phyloP scores from a whole-genome alignment of 2,329 filamentous ascomycete species.

The Microcera coccophila region DNA sequence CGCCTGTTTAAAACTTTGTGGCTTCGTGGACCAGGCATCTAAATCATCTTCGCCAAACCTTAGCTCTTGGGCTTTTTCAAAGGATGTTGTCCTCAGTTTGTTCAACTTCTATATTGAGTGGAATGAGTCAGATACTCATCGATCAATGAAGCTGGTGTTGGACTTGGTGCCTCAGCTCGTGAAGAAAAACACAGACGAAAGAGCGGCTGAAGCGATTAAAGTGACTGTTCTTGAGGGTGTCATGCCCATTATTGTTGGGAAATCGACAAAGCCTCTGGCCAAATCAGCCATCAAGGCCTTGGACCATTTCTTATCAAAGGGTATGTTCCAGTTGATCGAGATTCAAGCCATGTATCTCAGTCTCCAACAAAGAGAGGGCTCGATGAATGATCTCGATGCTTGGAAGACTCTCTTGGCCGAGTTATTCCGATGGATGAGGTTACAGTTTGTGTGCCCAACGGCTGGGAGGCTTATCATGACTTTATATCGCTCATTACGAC shows the following conservation, averaged over 20 bases:
- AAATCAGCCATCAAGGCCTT: conserved; percentile 68
- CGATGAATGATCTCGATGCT: conserved; percentile 20
- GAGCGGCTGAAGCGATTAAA: conserved; percentile 39
- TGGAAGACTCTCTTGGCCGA: conserved; percentile 52
- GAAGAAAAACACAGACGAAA: conserved; percentile 44
- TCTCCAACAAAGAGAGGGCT: conserved; percentile 29
- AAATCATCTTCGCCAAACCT: conserved; percentile 45
- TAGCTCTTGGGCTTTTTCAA: conserved; percentile 49
- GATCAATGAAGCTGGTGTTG: conserved; percentile 60
- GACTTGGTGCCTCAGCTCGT: conserved; percentile 54
- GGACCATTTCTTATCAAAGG: conserved; percentile 62
- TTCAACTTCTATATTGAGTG: conserved; percentile 64
- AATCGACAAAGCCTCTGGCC: conserved; percentile 59
- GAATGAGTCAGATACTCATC: conserved; percentile 62
- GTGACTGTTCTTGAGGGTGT: conserved; percentile 47
- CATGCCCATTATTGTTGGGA: conserved; percentile 56
- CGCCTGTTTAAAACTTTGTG: conserved; percentile 55
- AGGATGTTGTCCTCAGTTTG: conserved; percentile 44
- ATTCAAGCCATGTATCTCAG: conserved; percentile 42
- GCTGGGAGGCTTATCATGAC: conserved; percentile 60
- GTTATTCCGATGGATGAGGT: conserved; percentile 52
- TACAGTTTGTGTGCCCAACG: conserved; percentile 55
- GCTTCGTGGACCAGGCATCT: conserved; percentile 58
- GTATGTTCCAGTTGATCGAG: conserved; percentile 48
- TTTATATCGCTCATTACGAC: conserved; percentile 48